Evolutionary conservation across 2,329 filamentous ascomycete genomes (phyloP), one percentile per base, ranked within the genome.

Genomic region (Verticillium isaacii): DNA sequence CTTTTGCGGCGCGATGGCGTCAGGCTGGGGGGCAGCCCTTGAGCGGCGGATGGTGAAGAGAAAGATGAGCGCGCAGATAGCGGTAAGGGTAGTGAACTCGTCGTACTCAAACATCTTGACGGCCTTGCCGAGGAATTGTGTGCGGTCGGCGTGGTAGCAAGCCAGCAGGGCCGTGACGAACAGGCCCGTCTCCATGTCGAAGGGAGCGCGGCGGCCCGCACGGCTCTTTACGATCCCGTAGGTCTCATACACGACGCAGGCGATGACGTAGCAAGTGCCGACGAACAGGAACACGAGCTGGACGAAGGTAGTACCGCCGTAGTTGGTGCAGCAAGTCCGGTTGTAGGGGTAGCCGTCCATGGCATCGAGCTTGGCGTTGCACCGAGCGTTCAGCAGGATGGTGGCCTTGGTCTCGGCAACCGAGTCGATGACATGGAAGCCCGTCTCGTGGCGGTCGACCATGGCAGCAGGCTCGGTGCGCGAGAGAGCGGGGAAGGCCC

Each of bases 341-440:
- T 77, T 73, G 66, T 78, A 80, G 0, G 79, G 77, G 61, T 78
- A 80, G 23, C 72, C 73, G 29, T 56, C 54, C 54, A 56, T 32
- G 54, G 57, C 70, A 66, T 63, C 70, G 63, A 61, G 74, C 68
- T 65, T 77, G 63, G 69, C 78, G 71, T 64, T 86, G 69, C 84
- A 87, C 57, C 82, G 78, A n/a, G 79, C 68, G 64, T 83, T 84
- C 45, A 87, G 75, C 1, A 86, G 66, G 15, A 85, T 71, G 65
- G 83, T 77, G 12, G 77, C 76, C 69, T 79, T 78, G 56, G 71
- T 69, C 52, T 69, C 69, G 2, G 77, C 75, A 19, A 83, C 74
- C 37, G 71, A 71, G 32, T 76, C 70, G 17, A 74, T 68, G 5
- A 82, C 72, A 69, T 81, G 78, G 32, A 83, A 64, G 5, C 80